Conservation (phyloP, 148 eudicot genomes). For the Rhododendron simsii region DNA sequence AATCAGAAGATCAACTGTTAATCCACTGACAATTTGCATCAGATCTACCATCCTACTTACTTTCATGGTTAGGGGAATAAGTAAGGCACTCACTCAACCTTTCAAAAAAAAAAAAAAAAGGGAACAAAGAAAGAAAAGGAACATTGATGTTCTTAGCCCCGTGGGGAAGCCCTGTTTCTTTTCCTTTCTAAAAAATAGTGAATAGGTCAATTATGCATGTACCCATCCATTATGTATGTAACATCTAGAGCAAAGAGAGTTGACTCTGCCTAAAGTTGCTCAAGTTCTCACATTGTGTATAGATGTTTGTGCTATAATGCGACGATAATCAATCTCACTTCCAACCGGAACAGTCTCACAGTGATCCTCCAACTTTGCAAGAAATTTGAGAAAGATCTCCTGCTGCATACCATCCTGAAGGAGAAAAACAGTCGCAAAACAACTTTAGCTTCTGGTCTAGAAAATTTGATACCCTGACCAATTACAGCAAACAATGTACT, state of each 20-base stretch:
- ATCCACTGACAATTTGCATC: not conserved
- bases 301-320: constrained; percentile 70
- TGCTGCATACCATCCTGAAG: constrained; percentile 95
- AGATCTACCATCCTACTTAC: not conserved
- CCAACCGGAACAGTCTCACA: constrained; percentile 72
- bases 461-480: not conserved
- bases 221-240: not conserved
- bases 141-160: not conserved
- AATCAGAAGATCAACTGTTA: not conserved
- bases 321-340: constrained; percentile 92
- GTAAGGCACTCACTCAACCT: not conserved
- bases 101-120: not conserved
- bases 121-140: not conserved
- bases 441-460: not conserved
- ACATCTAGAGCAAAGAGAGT: not conserved
- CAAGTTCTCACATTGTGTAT: constrained; percentile 48
- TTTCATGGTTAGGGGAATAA: not conserved
- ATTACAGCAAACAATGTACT: not conserved
- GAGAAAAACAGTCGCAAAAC: constrained; percentile 3
- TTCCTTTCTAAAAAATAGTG: not conserved
- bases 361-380: constrained; percentile 64
- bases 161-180: not conserved
- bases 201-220: not conserved
- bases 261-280: not conserved
- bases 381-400: constrained; percentile 68